Base-by-base conservation (phyloP, 1,284 basidiomycete genomes). In the Pseudozyma thailandica region DNA sequence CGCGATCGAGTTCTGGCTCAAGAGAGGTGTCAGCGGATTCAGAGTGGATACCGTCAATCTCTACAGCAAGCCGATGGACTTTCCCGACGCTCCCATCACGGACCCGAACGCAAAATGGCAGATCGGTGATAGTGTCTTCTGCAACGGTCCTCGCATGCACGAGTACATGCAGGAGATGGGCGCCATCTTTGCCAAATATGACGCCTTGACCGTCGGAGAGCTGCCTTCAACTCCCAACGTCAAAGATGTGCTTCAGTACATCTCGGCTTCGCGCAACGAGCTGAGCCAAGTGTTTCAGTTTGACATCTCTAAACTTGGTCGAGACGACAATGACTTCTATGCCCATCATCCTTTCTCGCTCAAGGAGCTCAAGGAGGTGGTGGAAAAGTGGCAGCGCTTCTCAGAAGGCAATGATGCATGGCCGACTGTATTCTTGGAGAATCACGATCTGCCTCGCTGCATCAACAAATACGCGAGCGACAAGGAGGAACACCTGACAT, bases 1-100 rank as follows among this genome's bases (percentile, higher is more conserved):
- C 38, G 82, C 89, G 35, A 89, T 92, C 86, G 82, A 84, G 23
- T 92, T 90, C 83, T 92, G 90, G 91, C 86, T 89, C n/a, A 86
- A 89, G 57, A 85, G 88, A 53, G 90, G 91, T 1, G 88, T 89
- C 57, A 88, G 90, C 60, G 91, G 90, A 0, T 92, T 91, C 82
- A 84, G 73, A 12, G 47, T 74, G 6, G 77, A 78, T 43, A 75
- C 76, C 15, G 73, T 78, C 46, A 76, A 78, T 42, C 63, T 79
- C 43, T 72, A 69, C 48, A 68, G 62, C 58, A 79, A 79, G 56
- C 79, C 71, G 8, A 59, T 56, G 54, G 65, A 66, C 20, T 77
- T 82, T 37, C 77, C 78, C 0, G 82, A 82, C 44, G 79, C 77
- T 0, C 60, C 68, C 12, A 62, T 82, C 28, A 61, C 90, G 33